These are phyloP conservation scores for Venustampulla echinocandica DNA, from an alignment of 495 filamentous ascomycete genomes.

Conservation along the genomic window DNA sequence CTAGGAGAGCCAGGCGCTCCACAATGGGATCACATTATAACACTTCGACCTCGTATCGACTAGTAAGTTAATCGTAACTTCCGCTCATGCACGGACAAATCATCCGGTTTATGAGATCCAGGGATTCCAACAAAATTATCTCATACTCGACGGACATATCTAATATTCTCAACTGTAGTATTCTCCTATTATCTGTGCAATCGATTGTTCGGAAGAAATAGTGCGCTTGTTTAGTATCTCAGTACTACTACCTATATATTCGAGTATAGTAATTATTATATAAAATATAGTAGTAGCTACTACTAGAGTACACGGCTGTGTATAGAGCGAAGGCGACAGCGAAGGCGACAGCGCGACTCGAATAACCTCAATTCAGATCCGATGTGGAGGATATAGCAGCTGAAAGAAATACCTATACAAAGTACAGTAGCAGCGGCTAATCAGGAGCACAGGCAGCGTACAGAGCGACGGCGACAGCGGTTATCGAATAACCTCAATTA, in stretches of 20 bases:
- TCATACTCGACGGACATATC: not conserved
- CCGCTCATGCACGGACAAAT: not conserved
- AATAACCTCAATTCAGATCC: no score
- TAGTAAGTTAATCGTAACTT: not conserved
- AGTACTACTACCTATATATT: not conserved
- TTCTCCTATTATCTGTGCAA: not conserved
- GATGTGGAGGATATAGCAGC: no score
- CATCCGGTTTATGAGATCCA: not conserved
- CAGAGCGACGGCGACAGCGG: no score
- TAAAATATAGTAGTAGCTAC: no score
- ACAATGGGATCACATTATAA: not conserved
- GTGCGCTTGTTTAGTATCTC: constrained; percentile 1
- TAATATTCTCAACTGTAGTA: not conserved
- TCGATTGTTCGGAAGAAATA: constrained; percentile 2
- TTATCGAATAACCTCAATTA: no score
- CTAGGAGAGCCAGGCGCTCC: not conserved
- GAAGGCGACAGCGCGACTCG: no score
- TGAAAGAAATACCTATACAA: no score
- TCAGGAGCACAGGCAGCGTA: no score
- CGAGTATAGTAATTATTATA: not conserved
- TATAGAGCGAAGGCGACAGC: no score
- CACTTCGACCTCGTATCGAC: not conserved
- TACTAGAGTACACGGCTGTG: no score
- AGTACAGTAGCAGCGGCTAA: no score
- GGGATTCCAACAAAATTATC: constrained; percentile 1